Evolutionary conservation across 169 alveolate genomes (phyloP).

Genomic region (Cryptosporidium andersoni): DNA sequence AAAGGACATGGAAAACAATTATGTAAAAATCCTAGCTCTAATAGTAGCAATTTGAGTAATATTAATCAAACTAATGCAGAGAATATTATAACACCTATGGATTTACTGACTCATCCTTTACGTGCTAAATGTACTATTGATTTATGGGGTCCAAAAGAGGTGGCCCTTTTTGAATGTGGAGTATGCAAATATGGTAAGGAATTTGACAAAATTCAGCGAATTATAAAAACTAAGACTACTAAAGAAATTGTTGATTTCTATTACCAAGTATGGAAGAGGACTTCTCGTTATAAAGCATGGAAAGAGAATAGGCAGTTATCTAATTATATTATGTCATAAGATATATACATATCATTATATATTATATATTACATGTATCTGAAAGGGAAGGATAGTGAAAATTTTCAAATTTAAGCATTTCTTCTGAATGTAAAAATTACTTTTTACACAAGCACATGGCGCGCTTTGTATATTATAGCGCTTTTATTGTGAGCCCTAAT

Average conservation of each 20-base stretch:
- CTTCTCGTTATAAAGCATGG: slow-evolving; percentile 82
- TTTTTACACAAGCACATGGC: not conserved
- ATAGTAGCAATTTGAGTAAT: not conserved
- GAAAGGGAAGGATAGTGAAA: not conserved
- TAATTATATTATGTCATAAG: slow-evolving; percentile 39
- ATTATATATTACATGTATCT: not conserved
- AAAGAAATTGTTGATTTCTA: slow-evolving; percentile 84
- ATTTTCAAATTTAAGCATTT: not conserved
- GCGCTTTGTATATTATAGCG: not conserved
- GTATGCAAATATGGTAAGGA: slow-evolving; percentile 84
- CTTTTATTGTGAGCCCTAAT: not conserved
- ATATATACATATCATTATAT: not conserved
- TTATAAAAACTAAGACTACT: slow-evolving; percentile 80
- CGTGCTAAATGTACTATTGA: slow-evolving; percentile 77
- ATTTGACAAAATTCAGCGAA: slow-evolving; percentile 79
- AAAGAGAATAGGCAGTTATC: slow-evolving; percentile 78
- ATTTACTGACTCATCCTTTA: slow-evolving; percentile 73
- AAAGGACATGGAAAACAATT: not conserved
- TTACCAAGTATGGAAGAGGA: slow-evolving; percentile 82
- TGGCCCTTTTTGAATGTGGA: slow-evolving; percentile 82
- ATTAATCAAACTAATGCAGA: slow-evolving; percentile 16
- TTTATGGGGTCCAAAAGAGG: slow-evolving; percentile 87
- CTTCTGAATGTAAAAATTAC: not conserved
- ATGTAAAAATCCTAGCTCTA: not conserved
- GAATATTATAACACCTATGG: slow-evolving; percentile 72